Conservation (phyloP, 73 alveolate species). For the Effrenium voratum region DNA sequence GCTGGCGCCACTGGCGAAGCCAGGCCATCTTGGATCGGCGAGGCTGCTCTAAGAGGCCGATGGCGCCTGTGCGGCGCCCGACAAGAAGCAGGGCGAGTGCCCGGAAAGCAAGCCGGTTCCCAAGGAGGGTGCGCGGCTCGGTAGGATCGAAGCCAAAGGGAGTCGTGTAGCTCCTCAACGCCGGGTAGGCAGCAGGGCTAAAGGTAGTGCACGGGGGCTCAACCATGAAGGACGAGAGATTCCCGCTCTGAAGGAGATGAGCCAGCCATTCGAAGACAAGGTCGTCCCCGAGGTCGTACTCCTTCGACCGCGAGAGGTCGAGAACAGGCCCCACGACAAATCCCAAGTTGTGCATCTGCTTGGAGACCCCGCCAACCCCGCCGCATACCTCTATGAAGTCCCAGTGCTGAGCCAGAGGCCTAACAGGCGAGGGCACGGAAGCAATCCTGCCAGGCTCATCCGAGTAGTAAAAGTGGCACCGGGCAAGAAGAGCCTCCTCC, state of each 20-base stretch:
- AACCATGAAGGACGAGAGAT: background rate
- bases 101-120: background rate
- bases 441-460: no score
- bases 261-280: background rate
- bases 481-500: background rate
- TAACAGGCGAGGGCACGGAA: background rate
- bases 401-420: background rate
- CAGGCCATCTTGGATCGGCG: background rate
- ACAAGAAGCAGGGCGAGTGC: background rate
- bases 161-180: background rate
- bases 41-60: background rate
- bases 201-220: background rate
- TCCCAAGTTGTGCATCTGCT: background rate
- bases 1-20: background rate
- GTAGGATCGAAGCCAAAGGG: background rate
- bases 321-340: background rate
- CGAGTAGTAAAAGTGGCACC: background rate
- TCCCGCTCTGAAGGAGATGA: background rate
- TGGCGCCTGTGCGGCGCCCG: background rate
- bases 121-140: background rate
- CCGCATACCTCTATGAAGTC: slow-evolving; percentile 7
- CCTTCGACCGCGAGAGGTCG: background rate
- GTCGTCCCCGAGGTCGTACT: background rate
- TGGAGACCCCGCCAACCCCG: background rate
- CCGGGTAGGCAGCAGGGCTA: background rate